Conservation (phyloP, 2,329 filamentous ascomycete genomes). For the Malbranchea zuffiana region DNA sequence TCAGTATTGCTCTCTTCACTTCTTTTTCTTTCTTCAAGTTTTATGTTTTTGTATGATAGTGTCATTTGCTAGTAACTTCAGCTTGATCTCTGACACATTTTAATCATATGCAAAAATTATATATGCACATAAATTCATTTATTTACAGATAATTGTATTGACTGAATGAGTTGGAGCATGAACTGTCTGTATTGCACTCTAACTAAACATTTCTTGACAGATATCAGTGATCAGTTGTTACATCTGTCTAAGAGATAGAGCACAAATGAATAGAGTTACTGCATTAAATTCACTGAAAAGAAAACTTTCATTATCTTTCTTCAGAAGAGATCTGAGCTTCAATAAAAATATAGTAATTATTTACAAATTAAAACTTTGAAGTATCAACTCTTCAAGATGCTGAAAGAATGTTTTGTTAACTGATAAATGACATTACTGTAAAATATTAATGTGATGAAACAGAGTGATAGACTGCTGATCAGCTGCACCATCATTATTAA, state of each 20-base stretch:
- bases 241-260: neutral
- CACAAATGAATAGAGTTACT: neutral
- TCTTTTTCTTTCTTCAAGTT: no score
- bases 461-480: neutral
- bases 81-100: no score
- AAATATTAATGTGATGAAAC: neutral
- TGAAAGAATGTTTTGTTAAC: neutral
- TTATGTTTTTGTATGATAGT: no score
- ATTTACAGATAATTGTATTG: no score
- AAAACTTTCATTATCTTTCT: neutral
- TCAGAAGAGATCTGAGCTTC: neutral
- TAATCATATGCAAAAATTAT: no score
- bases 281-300: neutral
- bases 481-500: neutral
- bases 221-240: neutral
- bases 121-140: no score
- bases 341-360: neutral
- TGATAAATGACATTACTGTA: neutral
- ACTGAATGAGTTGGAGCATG: no score
- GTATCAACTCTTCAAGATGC: neutral
- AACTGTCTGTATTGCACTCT: no score
- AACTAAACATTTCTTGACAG: constrained; percentile 3
- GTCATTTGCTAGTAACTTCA: no score
- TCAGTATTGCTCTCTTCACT: no score
- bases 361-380: neutral